Evolutionary conservation across 345 rosid species (phyloP).

Genomic region (Noccaea caerulescens): DNA sequence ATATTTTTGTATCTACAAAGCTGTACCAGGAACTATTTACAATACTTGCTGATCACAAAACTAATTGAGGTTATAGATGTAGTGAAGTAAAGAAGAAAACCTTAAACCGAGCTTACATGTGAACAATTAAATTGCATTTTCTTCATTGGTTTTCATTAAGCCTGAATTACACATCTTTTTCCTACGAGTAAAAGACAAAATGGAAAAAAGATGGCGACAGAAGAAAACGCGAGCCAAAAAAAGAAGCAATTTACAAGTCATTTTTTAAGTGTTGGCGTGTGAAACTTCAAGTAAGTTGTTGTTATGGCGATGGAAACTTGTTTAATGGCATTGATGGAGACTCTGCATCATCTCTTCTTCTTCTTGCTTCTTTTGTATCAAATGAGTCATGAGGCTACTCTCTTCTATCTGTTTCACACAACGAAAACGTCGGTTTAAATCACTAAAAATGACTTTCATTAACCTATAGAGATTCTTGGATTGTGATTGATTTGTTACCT

Average conservation of each 20-base stretch:
- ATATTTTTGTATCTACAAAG: neutral
- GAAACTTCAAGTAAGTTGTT: conserved; percentile 6
- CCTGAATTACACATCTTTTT: conserved; percentile 40
- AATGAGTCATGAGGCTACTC: conserved; percentile 63
- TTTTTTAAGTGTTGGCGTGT: conserved; percentile 40
- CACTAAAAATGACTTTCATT: too few species aligned
- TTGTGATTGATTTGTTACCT: conserved; percentile 52
- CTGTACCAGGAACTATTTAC: neutral
- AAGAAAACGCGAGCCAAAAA: conserved; percentile 22
- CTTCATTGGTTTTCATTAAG: conserved; percentile 16
- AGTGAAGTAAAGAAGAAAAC: neutral
- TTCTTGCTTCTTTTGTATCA: conserved; percentile 62
- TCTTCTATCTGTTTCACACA: conserved; percentile 55
- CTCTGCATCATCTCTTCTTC: conserved; percentile 44
- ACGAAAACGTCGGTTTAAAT: neutral
- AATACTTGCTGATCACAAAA: conserved; percentile 14
- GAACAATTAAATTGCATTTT: conserved; percentile 1
- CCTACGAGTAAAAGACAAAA: conserved; percentile 36
- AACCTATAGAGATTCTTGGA: conserved; percentile 3
- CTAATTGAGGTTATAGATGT: conserved; percentile 21
- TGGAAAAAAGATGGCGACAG: conserved; percentile 32
- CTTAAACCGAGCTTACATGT: conserved; percentile 5
- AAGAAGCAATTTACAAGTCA: conserved; percentile 47
- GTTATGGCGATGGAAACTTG: conserved; percentile 46
- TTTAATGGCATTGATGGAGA: conserved; percentile 39